phyloP scores from a whole-genome alignment of 768 basidiomycete species.

The Phanerochaete sordida region DNA sequence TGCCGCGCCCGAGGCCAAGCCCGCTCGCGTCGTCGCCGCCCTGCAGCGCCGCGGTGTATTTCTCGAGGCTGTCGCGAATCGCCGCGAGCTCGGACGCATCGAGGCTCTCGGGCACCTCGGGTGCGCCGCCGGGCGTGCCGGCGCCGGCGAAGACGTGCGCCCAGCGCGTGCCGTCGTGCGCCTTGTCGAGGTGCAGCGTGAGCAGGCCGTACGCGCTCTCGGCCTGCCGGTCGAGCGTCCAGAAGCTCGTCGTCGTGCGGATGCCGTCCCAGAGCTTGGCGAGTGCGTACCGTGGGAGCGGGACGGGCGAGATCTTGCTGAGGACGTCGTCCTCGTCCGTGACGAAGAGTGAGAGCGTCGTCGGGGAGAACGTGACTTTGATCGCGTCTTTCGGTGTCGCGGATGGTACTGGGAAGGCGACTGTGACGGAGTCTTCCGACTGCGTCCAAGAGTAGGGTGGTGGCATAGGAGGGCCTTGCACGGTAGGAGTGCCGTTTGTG shows the following conservation, averaged over 20 bases:
- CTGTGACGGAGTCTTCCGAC: conserved; percentile 73
- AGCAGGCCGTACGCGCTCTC: conserved; percentile 66
- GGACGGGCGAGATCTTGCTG: conserved; percentile 13
- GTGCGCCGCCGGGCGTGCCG: conserved; percentile 48
- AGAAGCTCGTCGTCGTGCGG: conserved; percentile 74
- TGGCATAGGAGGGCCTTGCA: conserved; percentile 41
- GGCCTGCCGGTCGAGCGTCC: conserved; percentile 88
- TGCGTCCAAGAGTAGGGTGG: conserved; percentile 95
- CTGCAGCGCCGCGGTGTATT: conserved; percentile 69
- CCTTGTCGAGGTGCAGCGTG: conserved; percentile 84
- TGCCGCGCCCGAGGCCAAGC: conserved; percentile 58
- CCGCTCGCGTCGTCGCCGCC: conserved; percentile 59
- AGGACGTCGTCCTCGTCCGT: conserved; percentile 29
- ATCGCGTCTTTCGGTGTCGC: conserved; percentile 60
- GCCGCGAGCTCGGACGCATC: conserved; percentile 78
- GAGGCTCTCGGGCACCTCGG: conserved; percentile 84
- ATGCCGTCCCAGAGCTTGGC: conserved; percentile 80
- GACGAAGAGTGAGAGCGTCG: conserved; percentile 64
- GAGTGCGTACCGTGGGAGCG: conserved; percentile 56
- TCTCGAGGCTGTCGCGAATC: conserved; percentile 80
- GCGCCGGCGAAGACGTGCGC: conserved; percentile 72
- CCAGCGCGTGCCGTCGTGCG: conserved; percentile 82
- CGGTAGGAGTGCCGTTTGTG: conserved; percentile 15
- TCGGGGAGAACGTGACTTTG: conserved; percentile 60
- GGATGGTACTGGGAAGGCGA: conserved; percentile 82